Evolutionary conservation across 371 early-diverging fungal species (phyloP).

Genomic region (Vairimorpha ceranae): DNA sequence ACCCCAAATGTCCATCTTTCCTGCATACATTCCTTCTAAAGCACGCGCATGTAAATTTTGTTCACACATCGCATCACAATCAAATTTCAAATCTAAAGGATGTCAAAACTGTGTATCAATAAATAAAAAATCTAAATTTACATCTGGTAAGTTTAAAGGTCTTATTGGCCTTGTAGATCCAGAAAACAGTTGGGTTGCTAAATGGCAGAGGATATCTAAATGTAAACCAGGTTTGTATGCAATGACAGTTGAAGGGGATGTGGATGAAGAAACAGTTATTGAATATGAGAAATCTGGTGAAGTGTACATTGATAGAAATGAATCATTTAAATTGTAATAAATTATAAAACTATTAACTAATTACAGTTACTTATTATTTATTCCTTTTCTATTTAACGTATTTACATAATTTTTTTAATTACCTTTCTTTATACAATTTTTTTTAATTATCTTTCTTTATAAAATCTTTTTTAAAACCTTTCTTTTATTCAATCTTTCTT

Average conservation of each 20-base stretch:
- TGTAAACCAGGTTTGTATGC: conserved; percentile 60
- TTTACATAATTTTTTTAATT: too few relatives aligned
- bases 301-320: conserved; percentile 52
- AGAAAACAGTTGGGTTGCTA: conserved; percentile 60
- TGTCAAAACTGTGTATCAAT: conserved; percentile 60
- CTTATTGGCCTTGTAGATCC: conserved; percentile 51
- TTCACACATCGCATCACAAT: not conserved
- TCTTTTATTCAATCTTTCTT: too few relatives aligned
- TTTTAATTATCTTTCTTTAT: too few relatives aligned
- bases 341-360: too few relatives aligned
- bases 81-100: conserved; percentile 37
- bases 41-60: not conserved
- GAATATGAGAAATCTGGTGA: conserved; percentile 59
- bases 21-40: not conserved
- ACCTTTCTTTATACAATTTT: too few relatives aligned
- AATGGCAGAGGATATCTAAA: conserved; percentile 61
- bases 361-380: too few relatives aligned
- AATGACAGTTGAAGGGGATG: conserved; percentile 59
- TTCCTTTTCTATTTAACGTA: too few relatives aligned
- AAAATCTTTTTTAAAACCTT: too few relatives aligned
- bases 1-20: not conserved
- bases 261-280: conserved; percentile 55
- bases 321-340: too few relatives aligned
- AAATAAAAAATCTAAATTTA: conserved; percentile 28
- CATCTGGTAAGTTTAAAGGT: conserved; percentile 49